Percentiles rank a stretch among this genome's conserved stretches.
phyloP scores from a whole-genome alignment of 2,329 filamentous ascomycete genomes.

The Penicillium frequentans region DNA sequence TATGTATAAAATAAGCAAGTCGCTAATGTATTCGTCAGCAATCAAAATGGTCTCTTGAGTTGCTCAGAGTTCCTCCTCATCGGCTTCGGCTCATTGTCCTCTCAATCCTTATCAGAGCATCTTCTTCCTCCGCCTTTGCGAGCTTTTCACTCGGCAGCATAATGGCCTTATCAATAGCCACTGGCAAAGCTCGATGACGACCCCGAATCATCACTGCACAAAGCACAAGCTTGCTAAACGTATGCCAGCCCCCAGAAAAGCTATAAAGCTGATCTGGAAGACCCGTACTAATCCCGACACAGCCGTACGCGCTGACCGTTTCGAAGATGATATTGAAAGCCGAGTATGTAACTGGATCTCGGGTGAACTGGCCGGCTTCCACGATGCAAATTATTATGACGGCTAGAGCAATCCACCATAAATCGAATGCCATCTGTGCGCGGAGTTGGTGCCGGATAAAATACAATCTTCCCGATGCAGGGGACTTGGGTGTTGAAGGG shows the following conservation, averaged over 20 bases:
- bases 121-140: slow-evolving; percentile 44
- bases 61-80: background rate
- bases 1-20: no score
- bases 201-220: slow-evolving; percentile 59
- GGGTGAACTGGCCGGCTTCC: slow-evolving; percentile 57
- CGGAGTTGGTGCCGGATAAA: slow-evolving; percentile 61
- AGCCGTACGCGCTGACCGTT: slow-evolving; percentile 55
- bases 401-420: slow-evolving; percentile 65
- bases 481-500: slow-evolving; percentile 13
- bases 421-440: slow-evolving; percentile 65
- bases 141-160: slow-evolving; percentile 43
- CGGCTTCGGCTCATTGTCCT: slow-evolving; percentile 12
- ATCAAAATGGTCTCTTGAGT: background rate
- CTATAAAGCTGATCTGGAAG: slow-evolving; percentile 56
- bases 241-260: slow-evolving; percentile 56
- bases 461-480: slow-evolving; percentile 27
- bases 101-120: slow-evolving; percentile 36
- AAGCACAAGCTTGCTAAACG: slow-evolving; percentile 60
- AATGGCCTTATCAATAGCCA: slow-evolving; percentile 56
- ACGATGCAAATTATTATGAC: slow-evolving; percentile 61
- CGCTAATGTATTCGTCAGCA: no score
- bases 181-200: slow-evolving; percentile 57
- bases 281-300: slow-evolving; percentile 61
- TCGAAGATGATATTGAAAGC: slow-evolving; percentile 60
- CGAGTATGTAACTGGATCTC: slow-evolving; percentile 54